phyloP scores from a whole-genome alignment of 352 stramenopile species.

The Phytopythium sindhum region DNA sequence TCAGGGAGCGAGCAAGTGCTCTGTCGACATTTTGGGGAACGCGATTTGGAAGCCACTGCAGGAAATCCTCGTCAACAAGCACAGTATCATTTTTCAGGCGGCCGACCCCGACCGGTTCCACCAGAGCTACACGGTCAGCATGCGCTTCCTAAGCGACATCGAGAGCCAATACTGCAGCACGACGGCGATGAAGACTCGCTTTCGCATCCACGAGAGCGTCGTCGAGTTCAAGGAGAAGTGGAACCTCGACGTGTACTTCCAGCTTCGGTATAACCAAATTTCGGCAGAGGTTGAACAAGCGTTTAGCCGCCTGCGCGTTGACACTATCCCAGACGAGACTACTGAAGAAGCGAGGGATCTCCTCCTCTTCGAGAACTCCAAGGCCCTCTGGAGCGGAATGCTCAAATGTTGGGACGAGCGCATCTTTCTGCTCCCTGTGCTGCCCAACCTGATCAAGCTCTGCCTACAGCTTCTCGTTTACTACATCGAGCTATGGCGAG shows the following conservation, averaged over 20 bases:
- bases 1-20: slow-evolving; percentile 59
- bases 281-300: slow-evolving; percentile 43
- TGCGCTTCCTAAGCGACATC: slow-evolving; percentile 57
- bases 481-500: slow-evolving; percentile 55
- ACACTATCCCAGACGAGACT: slow-evolving; percentile 5
- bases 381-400: slow-evolving; percentile 40
- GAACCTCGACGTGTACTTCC: slow-evolving; percentile 88
- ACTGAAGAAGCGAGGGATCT: slow-evolving; percentile 3
- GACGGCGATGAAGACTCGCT: slow-evolving; percentile 54
- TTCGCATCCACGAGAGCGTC: slow-evolving; percentile 67
- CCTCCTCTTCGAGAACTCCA: slow-evolving; percentile 53
- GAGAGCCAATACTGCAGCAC: slow-evolving; percentile 56
- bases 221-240: slow-evolving; percentile 85
- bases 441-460: slow-evolving; percentile 65
- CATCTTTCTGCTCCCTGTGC: slow-evolving; percentile 53
- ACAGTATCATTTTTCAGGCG: slow-evolving; percentile 79
- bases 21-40: slow-evolving; percentile 77
- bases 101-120: slow-evolving; percentile 78
- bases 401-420: slow-evolving; percentile 53
- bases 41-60: slow-evolving; percentile 80
- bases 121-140: slow-evolving; percentile 76
- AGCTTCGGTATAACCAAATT: slow-evolving; percentile 63
- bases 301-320: slow-evolving; percentile 30
- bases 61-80: slow-evolving; percentile 60
- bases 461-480: slow-evolving; percentile 66